These are phyloP conservation scores for Penicillium digitatum DNA, from an alignment of 2,329 filamentous ascomycete genomes.

Conservation along the genomic window DNA sequence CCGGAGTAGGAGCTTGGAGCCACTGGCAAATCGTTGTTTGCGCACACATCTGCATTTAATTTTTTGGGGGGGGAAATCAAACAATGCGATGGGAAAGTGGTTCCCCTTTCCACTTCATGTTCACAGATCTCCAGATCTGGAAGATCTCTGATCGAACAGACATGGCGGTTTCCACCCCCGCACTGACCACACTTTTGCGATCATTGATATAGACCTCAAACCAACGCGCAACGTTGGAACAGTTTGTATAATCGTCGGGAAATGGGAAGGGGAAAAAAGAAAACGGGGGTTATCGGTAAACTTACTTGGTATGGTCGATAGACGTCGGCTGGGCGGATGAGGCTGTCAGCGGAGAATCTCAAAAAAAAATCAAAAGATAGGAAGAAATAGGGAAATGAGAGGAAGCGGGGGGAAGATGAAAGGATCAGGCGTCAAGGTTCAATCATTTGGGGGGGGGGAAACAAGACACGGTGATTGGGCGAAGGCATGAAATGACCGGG, in stretches of 20 bases:
- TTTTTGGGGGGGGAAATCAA: not conserved
- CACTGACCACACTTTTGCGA: slow-evolving; percentile 21
- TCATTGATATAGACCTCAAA: slow-evolving; percentile 7
- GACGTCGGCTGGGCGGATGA: slow-evolving; percentile 40
- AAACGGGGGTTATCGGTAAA: slow-evolving; percentile 14
- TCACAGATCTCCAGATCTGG: slow-evolving; percentile 1
- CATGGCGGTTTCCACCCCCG: slow-evolving; percentile 19
- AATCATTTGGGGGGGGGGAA: slow-evolving; percentile 13
- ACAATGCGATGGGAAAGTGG: not conserved
- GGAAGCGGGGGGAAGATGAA: slow-evolving; percentile 9
- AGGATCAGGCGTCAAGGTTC: slow-evolving; percentile 24
- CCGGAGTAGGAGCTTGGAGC: slow-evolving; percentile 6
- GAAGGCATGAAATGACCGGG: slow-evolving; percentile 18
- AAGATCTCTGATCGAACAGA: slow-evolving; percentile 7
- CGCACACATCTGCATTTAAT: not conserved
- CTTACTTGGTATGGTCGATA: slow-evolving; percentile 48
- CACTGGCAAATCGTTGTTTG: slow-evolving; percentile 1
- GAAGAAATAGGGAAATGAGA: slow-evolving; percentile 9
- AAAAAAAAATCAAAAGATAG: slow-evolving; percentile 9
- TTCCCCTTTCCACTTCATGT: not conserved
- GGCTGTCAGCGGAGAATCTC: slow-evolving; percentile 10
- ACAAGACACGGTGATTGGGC: slow-evolving; percentile 18
- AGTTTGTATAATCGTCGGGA: not conserved
- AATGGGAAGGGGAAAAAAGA: slow-evolving; percentile 1
- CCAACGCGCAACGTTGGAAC: not conserved